Percentiles rank a stretch among this genome's conserved stretches.
These are phyloP conservation scores for Torrubiella hemipterigena DNA, from an alignment of 2,329 filamentous ascomycete species.

Conservation along the genomic window DNA sequence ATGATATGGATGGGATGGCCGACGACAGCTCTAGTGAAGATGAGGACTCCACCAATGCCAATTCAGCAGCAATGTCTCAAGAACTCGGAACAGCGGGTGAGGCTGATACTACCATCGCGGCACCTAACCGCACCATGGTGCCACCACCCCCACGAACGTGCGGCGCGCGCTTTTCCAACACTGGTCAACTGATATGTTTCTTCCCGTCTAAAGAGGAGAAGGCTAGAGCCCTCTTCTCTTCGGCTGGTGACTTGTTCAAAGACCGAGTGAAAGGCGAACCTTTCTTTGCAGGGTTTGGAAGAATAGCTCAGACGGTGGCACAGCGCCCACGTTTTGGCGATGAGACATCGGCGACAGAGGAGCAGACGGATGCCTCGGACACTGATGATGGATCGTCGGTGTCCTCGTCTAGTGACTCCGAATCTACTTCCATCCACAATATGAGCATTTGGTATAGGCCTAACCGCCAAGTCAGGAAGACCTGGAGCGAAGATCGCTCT, in stretches of 20 bases:
- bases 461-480: slow-evolving; percentile 37
- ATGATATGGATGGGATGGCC: slow-evolving; percentile 41
- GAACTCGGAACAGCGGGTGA: slow-evolving; percentile 44
- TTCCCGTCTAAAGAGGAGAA: slow-evolving; percentile 58
- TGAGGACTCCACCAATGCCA: slow-evolving; percentile 36
- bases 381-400: slow-evolving; percentile 36
- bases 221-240: slow-evolving; percentile 35
- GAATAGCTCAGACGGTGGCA: slow-evolving; percentile 37
- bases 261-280: slow-evolving; percentile 41
- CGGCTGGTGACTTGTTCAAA: slow-evolving; percentile 30
- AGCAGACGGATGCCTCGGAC: slow-evolving; percentile 27
- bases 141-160: slow-evolving; percentile 47
- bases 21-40: slow-evolving; percentile 82
- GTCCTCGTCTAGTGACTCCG: slow-evolving; percentile 46
- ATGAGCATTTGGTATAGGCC: slow-evolving; percentile 45
- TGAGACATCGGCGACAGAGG: slow-evolving; percentile 38
- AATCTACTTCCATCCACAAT: slow-evolving; percentile 50
- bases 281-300: slow-evolving; percentile 45
- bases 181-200: slow-evolving; percentile 54
- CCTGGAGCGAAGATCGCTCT: slow-evolving; percentile 45
- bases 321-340: slow-evolving; percentile 36
- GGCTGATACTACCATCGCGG: slow-evolving; percentile 38
- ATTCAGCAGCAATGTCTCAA: slow-evolving; percentile 48
- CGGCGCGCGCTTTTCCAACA: slow-evolving; percentile 48
- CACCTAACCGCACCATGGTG: slow-evolving; percentile 37